phyloP scores from a whole-genome alignment of 225 moss, liverwort and hornwort genomes.

The Antitrichia curtipendula region DNA sequence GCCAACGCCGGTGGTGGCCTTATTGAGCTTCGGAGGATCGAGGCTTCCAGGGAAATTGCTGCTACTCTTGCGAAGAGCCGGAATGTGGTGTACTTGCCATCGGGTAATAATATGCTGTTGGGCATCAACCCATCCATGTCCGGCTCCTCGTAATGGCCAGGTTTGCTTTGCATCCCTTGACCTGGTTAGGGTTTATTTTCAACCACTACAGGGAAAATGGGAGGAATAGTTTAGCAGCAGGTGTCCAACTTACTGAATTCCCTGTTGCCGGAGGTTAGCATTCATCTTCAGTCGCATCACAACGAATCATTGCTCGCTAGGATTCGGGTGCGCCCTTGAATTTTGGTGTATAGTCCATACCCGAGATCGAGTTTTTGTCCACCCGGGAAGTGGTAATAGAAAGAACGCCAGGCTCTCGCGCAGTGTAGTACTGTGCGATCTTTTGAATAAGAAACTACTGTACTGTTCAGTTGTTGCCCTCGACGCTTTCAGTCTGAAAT shows the following conservation, averaged over 20 bases:
- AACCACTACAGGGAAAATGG: not conserved
- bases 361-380: not conserved
- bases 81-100: slow-evolving; percentile 46
- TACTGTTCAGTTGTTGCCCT: not conserved
- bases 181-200: not conserved
- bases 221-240: not conserved
- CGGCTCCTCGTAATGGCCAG: not conserved
- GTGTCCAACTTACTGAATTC: not conserved
- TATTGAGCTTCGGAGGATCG: slow-evolving; percentile 43
- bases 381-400: not conserved
- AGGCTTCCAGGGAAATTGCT: slow-evolving; percentile 41
- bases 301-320: not conserved
- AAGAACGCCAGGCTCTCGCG: not conserved
- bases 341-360: not conserved
- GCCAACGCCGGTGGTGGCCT: slow-evolving; percentile 28
- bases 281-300: not conserved
- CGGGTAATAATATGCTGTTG: slow-evolving; percentile 37
- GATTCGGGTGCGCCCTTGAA: not conserved
- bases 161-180: not conserved
- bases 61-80: slow-evolving; percentile 37
- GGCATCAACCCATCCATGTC: slow-evolving; percentile 38
- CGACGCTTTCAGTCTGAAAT: not conserved
- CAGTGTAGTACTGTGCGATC: not conserved
- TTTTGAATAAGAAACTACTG: not conserved
- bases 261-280: not conserved